Evolutionary conservation across 2,329 filamentous ascomycete species (phyloP).

Genomic region (Epichloe sp.): DNA sequence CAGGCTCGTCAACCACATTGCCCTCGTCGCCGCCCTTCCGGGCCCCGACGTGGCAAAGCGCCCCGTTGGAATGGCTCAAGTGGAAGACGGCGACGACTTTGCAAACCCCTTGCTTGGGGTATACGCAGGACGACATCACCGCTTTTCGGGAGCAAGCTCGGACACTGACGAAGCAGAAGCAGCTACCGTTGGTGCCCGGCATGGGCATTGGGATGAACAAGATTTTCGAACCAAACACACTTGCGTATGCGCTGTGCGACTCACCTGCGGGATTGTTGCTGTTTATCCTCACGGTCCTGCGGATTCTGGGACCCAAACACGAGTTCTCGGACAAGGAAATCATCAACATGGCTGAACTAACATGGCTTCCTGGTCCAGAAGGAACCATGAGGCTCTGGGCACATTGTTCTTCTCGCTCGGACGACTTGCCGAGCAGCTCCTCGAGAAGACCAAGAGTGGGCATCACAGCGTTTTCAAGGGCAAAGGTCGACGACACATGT

Average conservation of each 20-base stretch:
- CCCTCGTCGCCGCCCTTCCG: conserved; percentile 38
- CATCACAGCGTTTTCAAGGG: conserved; percentile 34
- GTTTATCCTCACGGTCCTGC: conserved; percentile 36
- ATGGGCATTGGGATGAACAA: conserved; percentile 18
- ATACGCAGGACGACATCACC: conserved; percentile 37
- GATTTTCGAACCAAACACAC: conserved; percentile 36
- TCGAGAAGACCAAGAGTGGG: conserved; percentile 25
- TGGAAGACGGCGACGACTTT: conserved; percentile 41
- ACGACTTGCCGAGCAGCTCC: conserved; percentile 11
- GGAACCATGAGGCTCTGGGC: conserved; percentile 44
- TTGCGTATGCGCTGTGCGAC: conserved; percentile 48
- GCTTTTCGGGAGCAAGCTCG: conserved; percentile 20
- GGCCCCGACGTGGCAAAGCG: conserved; percentile 30
- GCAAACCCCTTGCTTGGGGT: conserved; percentile 39
- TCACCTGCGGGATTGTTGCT: conserved; percentile 46
- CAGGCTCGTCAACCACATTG: conserved; percentile 34
- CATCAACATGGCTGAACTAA: conserved; percentile 45
- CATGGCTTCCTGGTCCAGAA: conserved; percentile 56
- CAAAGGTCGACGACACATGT: conserved; percentile 10
- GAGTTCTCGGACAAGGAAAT: conserved; percentile 38
- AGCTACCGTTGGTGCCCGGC: conserved; percentile 8
- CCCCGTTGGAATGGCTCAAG: conserved; percentile 38
- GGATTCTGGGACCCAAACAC: conserved; percentile 25
- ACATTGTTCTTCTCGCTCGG: conserved; percentile 23
- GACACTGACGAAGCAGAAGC: conserved; percentile 5